Conservation (phyloP, 352 stramenopile species). For the Aphanomyces cochlioides region DNA sequence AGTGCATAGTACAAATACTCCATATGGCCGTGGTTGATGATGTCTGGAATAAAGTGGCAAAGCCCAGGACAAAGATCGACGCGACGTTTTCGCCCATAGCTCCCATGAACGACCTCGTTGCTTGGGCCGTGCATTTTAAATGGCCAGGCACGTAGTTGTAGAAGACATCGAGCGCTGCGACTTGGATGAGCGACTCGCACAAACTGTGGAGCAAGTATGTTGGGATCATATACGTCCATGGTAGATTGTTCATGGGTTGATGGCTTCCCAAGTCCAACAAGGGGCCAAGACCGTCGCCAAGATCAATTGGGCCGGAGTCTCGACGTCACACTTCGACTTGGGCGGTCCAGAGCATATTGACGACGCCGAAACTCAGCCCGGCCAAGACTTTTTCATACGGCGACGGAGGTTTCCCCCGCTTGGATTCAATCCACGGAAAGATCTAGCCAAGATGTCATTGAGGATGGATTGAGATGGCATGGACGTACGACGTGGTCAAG, state of each 20-base stretch:
- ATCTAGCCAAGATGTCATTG: background rate
- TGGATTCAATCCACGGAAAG: conserved; percentile 20
- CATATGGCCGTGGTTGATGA: conserved; percentile 74
- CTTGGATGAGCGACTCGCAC: conserved; percentile 81
- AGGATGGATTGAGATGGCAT: background rate
- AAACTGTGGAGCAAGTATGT: conserved; percentile 40
- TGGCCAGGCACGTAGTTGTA: conserved; percentile 83
- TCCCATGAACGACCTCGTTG: conserved; percentile 83
- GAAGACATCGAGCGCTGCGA: conserved; percentile 81
- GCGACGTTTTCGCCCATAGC: conserved; percentile 83
- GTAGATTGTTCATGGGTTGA: conserved; percentile 30
- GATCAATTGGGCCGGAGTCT: background rate
- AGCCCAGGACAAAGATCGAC: conserved; percentile 79
- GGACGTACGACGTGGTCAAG: background rate
- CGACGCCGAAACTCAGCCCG: background rate
- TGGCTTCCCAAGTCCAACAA: conserved; percentile 55
- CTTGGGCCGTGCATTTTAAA: conserved; percentile 80
- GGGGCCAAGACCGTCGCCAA: conserved; percentile 8
- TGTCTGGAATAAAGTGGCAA: conserved; percentile 60
- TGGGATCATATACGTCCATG: background rate
- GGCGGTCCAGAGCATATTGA: background rate
- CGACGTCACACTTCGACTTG: background rate
- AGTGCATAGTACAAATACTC: conserved; percentile 88
- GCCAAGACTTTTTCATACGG: background rate
- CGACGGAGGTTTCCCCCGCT: background rate